Evolutionary conservation across 2,329 filamentous ascomycete genomes (phyloP), one percentile per base, ranked within the genome.

Genomic region (Calonectria honghensis): DNA sequence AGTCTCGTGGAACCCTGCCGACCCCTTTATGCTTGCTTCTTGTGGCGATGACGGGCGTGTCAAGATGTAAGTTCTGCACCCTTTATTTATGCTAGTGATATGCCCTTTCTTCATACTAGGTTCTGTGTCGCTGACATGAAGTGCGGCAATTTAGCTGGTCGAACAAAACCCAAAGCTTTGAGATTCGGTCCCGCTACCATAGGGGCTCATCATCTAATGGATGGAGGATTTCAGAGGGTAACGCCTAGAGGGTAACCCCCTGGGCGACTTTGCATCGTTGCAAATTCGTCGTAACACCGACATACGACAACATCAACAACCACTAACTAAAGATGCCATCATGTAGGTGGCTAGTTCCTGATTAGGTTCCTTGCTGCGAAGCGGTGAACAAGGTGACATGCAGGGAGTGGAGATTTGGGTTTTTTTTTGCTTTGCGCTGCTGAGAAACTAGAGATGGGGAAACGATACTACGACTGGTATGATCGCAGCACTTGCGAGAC

Each of bases 31-130:
- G 88, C 95, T 98, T 85, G 97, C 96, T 20, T 96, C 96, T 16
- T 96, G 95, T 73, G 96, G 96, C 24, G 97, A 99, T 83, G 97
- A 98, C 82, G 89, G 90, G 69, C 93, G 91, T 82, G 93, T 98
- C 77, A 93, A 94, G 86, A 96, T 99, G 94, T 98, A 88, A 88
- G 94, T 88, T 39, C 39, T 20, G 18, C 35, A 45, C 41, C 13
- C 10, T 48, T 69, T 16, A 10, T 31, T 20, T 31, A 29, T 5
- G 32, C 16, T 29, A n/a, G n/a, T 7, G 16, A 14, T 20, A 16
- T 45, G 51, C 20, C 24, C 3, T 24, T 31, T 18, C 32, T 29
- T 24, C 52, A 48, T 35, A 41, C 13, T 27, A 4, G 14, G 35
- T 68, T 29, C 32, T 13, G 13, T 20, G 29, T 37, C 6, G 54